These are phyloP conservation scores for Fusarium transvaalense DNA, from an alignment of 2,329 filamentous ascomycete genomes.

Conservation along the genomic window DNA sequence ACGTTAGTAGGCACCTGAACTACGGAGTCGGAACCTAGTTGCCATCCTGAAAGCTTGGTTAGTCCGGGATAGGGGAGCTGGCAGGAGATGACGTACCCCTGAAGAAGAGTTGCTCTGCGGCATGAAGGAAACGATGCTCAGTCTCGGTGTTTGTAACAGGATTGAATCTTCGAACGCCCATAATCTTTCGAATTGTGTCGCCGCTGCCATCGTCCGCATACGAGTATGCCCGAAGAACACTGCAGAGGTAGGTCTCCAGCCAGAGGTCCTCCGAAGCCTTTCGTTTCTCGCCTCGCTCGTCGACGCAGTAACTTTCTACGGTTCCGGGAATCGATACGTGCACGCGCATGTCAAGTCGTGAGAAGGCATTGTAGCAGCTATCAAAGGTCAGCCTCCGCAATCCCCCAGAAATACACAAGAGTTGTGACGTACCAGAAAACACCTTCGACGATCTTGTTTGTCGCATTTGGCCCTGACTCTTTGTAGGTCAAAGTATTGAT, in stretches of 20 bases:
- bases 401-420: constrained; percentile 49
- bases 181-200: constrained; percentile 94
- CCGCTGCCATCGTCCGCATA: constrained; percentile 97
- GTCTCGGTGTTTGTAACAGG: constrained; percentile 98
- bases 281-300: constrained; percentile 94
- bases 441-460: constrained; percentile 90
- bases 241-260: constrained; percentile 98
- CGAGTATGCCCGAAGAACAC: constrained; percentile 91
- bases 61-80: constrained; percentile 15
- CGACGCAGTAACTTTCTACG: constrained; percentile 96
- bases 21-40: constrained; percentile 94
- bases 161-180: constrained; percentile 97
- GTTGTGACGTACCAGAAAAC: constrained; percentile 81
- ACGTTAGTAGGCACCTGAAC: constrained; percentile 98
- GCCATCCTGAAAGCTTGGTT: constrained; percentile 74
- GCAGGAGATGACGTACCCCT: constrained; percentile 69
- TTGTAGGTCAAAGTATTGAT: constrained; percentile 97
- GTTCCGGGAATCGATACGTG: constrained; percentile 97
- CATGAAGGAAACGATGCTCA: constrained; percentile 94
- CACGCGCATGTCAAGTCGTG: constrained; percentile 96
- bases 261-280: constrained; percentile 94
- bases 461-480: constrained; percentile 77
- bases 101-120: constrained; percentile 95
- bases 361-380: constrained; percentile 98
- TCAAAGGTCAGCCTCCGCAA: constrained; percentile 9